Evolutionary conservation across 768 basidiomycete species (phyloP).

Genomic region (Baorangia bicolor): DNA sequence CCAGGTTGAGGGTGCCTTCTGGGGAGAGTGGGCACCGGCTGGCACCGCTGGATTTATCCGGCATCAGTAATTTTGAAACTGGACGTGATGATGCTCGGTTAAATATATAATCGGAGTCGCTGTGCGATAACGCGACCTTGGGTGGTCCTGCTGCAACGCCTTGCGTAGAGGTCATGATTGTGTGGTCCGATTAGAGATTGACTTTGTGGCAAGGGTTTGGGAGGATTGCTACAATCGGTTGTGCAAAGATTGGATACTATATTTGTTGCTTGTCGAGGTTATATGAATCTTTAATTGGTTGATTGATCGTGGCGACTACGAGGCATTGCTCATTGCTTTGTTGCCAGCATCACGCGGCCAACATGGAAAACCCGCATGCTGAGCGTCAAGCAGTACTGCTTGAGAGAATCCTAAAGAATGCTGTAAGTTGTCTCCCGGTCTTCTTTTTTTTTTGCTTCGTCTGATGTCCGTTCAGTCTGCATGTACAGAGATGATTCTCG

Average conservation of each 20-base stretch:
- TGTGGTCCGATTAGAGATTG: background rate
- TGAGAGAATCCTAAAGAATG: slow-evolving; percentile 88
- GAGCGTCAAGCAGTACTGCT: slow-evolving; percentile 89
- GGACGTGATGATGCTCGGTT: background rate
- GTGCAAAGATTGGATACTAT: background rate
- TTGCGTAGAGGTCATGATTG: slow-evolving; percentile 2
- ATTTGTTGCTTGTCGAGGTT: background rate
- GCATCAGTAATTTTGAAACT: slow-evolving; percentile 10
- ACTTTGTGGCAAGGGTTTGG: slow-evolving; percentile 11
- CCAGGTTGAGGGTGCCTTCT: slow-evolving; percentile 24
- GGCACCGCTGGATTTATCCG: slow-evolving; percentile 17
- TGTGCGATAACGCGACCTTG: background rate
- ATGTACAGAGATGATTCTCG: slow-evolving; percentile 87
- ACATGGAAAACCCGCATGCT: slow-evolving; percentile 94
- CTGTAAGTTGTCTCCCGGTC: slow-evolving; percentile 46
- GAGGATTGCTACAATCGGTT: slow-evolving; percentile 14
- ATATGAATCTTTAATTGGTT: background rate
- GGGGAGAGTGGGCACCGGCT: slow-evolving; percentile 20
- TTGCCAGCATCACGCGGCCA: slow-evolving; percentile 7
- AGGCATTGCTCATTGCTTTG: background rate
- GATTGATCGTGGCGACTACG: slow-evolving; percentile 3
- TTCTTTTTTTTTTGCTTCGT: background rate
- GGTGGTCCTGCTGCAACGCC: slow-evolving; percentile 16
- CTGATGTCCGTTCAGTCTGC: slow-evolving; percentile 58
- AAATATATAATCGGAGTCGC: background rate